Base-by-base conservation (phyloP, 768 basidiomycete species). In the Suillus ampliporus region DNA sequence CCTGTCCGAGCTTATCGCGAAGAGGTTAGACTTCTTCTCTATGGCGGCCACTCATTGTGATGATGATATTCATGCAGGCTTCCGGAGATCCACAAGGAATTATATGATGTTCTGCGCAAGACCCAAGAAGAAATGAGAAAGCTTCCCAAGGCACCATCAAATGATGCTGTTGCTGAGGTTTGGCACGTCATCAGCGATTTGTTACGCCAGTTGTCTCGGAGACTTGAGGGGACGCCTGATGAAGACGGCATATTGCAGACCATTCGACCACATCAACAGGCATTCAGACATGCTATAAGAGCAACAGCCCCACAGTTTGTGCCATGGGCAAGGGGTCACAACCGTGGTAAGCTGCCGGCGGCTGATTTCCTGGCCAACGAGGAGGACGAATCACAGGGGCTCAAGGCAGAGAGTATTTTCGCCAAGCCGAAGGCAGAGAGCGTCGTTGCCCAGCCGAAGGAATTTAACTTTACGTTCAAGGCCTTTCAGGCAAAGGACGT, bases 1-100 rank as follows among this genome's bases (percentile, higher is more conserved):
- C 7, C 70, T 94, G 0, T 89, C 89, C 0, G 84, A 87, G 34
- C 73, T 89, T 4, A 89, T 92, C 41, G 74, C 82, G 0, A 86
- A 85, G 65, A 76, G 87, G 91, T 89, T 58, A 3, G 77, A 72
- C 23, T 34, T 11, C 14, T 4, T 13, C 26, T 40, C 23, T 19
- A 8, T n/a, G 54, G 41, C 37, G 26, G 15, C 46, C 31, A 31
- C 31, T 31, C 6, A 3, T 34, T 62, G 23, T 9, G 14, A 61
- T 62, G 28, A 60, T 64, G 6, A 67, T 26, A 41, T 11, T 2
- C 35, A n/a, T 21, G 10, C 19, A 92, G 91, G 47, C 78, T 92
- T 0, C 89, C 90, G 0, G 74, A 83, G 61, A 85, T 91, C 11
- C 83, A 86, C 56, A 78, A 84, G 1, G 89, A 91, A 62, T 72